A percentile compares a stretch with the other conserved stretches of the same genome.
These are phyloP conservation scores for Plasmodium cynomolgi DNA, from an alignment of 169 alveolate genomes.

Conservation along the genomic window DNA sequence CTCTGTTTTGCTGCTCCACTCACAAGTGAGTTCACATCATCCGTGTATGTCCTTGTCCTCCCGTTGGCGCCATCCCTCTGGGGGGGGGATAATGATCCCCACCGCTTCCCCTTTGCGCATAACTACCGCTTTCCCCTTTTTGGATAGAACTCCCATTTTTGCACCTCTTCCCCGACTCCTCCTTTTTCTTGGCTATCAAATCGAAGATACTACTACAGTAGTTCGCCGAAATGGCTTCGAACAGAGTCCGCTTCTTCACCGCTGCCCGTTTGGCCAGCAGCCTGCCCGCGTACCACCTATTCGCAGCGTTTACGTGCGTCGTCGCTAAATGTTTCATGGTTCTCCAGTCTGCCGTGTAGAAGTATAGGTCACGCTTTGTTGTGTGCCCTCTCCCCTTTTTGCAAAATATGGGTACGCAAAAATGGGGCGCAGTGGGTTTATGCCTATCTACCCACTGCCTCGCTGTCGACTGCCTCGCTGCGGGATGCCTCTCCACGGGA, in stretches of 20 bases:
- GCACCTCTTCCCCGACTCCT: not conserved
- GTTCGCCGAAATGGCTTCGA: not conserved
- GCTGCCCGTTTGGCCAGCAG: not conserved
- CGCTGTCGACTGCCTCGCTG: no score
- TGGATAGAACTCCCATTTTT: not conserved
- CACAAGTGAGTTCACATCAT: not conserved
- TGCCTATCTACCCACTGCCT: not conserved
- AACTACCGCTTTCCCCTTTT: not conserved
- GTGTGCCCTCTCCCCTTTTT: not conserved
- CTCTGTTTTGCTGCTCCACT: not conserved
- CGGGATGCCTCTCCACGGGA: no score
- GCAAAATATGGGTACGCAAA: not conserved
- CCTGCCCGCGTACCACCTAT: not conserved
- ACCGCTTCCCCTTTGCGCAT: not conserved
- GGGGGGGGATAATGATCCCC: not conserved
- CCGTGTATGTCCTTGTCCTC: not conserved
- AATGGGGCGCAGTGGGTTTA: not conserved
- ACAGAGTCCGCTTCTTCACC: not conserved
- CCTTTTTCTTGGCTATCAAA: slow-evolving; percentile 35
- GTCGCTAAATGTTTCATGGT: not conserved
- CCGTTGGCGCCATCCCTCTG: not conserved
- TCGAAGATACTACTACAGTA: slow-evolving; percentile 65
- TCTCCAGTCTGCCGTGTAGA: not conserved
- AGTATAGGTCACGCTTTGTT: no score
- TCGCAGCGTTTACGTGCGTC: not conserved